phyloP scores from a whole-genome alignment of 139 green algal genomes.

The Spirogloea muscicola region DNA sequence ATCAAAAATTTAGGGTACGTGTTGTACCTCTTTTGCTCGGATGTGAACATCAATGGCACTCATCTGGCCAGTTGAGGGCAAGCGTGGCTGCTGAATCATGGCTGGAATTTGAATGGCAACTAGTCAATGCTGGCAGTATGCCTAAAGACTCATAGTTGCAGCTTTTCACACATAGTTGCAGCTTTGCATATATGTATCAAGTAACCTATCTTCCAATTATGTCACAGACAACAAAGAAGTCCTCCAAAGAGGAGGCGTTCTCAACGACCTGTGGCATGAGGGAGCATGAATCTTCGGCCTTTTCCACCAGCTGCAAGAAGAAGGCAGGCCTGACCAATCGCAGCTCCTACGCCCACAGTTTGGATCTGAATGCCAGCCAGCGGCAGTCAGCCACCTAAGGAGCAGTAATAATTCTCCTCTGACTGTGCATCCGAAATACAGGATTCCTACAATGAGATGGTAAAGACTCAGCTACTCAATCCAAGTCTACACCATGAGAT shows the following conservation, averaged over 20 bases:
- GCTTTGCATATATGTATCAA: neutral
- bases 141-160: neutral
- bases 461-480: too few species aligned
- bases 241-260: neutral
- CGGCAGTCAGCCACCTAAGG: too few species aligned
- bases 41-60: constrained; percentile 94
- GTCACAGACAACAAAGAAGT: neutral
- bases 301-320: constrained; percentile 73
- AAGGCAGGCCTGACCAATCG: constrained; percentile 75
- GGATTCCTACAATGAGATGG: too few species aligned
- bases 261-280: constrained; percentile 64
- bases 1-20: neutral
- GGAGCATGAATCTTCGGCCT: constrained; percentile 80
- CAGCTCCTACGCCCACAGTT: constrained; percentile 50
- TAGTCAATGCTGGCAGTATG: neutral
- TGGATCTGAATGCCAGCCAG: constrained; percentile 48
- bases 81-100: constrained; percentile 96
- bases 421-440: too few species aligned
- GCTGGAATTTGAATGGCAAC: constrained; percentile 49
- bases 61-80: constrained; percentile 85
- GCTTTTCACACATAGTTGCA: too few species aligned
- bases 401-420: neutral
- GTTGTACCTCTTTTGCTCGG: constrained; percentile 87
- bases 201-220: neutral
- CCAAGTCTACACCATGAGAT: too few species aligned